Evolutionary conservation across 2,329 filamentous ascomycete genomes (phyloP).

Genomic region (Ascomycota sp.): DNA sequence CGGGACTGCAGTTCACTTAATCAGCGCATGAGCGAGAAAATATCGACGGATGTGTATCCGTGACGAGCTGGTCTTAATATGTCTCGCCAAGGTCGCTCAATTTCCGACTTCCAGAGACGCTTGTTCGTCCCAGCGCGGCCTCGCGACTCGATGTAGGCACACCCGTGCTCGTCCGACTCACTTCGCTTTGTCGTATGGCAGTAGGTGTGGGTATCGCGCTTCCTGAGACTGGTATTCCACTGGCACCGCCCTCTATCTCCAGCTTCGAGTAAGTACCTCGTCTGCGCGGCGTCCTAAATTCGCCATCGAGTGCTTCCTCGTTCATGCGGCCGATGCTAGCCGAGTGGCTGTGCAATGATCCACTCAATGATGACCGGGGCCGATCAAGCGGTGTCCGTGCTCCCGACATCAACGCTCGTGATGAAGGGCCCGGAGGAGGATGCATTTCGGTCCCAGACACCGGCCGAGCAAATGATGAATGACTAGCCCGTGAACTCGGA

Average conservation of each 20-base stretch:
- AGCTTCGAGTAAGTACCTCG: constrained; percentile 30
- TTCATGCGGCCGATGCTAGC: constrained; percentile 36
- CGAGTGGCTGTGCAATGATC: constrained; percentile 37
- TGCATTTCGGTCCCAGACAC: constrained; percentile 32
- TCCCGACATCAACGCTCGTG: constrained; percentile 39
- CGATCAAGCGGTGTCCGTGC: constrained; percentile 46
- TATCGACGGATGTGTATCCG: too few relatives aligned
- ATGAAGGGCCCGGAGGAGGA: constrained; percentile 37
- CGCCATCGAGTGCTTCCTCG: constrained; percentile 19
- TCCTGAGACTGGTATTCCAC: constrained; percentile 18
- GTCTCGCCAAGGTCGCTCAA: constrained; percentile 33
- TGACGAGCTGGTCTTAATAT: constrained; percentile 23
- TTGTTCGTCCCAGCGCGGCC: constrained; percentile 11
- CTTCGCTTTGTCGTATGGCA: constrained; percentile 21
- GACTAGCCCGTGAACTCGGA: constrained; percentile 54
- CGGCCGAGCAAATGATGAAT: constrained; percentile 32
- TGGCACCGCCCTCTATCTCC: constrained; percentile 19
- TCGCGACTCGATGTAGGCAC: constrained; percentile 7
- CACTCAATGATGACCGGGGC: constrained; percentile 50
- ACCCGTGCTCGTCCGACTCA: constrained; percentile 21
- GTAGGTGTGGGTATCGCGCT: constrained; percentile 27
- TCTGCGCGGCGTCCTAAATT: constrained; percentile 31
- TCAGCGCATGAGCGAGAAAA: too few relatives aligned
- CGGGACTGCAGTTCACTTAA: too few relatives aligned
- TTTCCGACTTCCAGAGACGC: constrained; percentile 16